Evolutionary conservation across 177 flowering plant species (phyloP).

Genomic region (Vitis hybrid): DNA sequence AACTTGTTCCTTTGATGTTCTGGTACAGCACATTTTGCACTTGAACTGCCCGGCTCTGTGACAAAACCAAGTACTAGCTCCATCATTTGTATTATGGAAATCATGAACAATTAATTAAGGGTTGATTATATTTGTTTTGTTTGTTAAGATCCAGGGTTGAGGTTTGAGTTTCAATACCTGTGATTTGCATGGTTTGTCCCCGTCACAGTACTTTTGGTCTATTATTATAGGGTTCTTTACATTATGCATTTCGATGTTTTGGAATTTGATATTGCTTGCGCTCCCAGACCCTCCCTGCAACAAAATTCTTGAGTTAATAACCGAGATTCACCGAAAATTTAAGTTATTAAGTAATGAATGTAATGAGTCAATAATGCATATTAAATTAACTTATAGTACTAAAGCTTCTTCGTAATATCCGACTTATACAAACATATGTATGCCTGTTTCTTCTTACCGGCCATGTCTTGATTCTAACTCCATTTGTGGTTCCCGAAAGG

Average conservation of each 20-base stretch:
- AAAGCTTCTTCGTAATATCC: too few relatives aligned
- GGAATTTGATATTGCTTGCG: conserved; percentile 66
- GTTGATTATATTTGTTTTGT: not conserved
- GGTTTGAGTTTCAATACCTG: conserved; percentile 36
- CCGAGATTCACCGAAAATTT: too few relatives aligned
- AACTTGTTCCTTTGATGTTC: conserved; percentile 82
- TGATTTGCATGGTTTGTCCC: conserved; percentile 49
- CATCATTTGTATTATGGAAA: not conserved
- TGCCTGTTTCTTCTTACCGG: conserved; percentile 41
- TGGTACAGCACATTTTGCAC: conserved; percentile 65
- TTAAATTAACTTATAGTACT: too few relatives aligned
- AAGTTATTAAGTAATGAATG: too few relatives aligned
- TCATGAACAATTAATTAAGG: not conserved
- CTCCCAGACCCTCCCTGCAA: conserved; percentile 71
- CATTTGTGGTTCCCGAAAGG: conserved; percentile 68
- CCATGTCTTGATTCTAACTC: conserved; percentile 89
- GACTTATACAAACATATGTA: too few relatives aligned
- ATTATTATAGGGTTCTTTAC: conserved; percentile 77
- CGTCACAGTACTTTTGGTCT: conserved; percentile 80
- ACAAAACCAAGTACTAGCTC: not conserved
- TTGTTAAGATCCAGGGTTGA: not conserved
- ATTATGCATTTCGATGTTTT: conserved; percentile 54
- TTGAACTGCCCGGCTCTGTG: conserved; percentile 70
- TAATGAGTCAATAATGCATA: too few relatives aligned
- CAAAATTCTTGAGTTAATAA: too few relatives aligned